phyloP scores from a whole-genome alignment of 495 filamentous ascomycete species.

The Astrothelium subdiscretum region DNA sequence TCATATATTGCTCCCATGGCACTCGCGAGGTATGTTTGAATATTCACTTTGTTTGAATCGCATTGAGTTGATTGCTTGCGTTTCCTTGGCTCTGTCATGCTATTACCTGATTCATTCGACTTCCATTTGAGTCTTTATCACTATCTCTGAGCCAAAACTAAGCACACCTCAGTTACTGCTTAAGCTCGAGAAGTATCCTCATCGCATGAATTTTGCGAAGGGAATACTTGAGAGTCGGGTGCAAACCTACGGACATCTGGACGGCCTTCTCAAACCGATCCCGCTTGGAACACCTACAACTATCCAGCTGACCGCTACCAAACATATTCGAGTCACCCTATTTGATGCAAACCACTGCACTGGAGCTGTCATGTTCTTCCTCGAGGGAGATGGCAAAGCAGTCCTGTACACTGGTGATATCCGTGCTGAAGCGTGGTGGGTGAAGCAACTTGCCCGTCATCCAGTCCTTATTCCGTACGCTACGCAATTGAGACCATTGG shows the following conservation, averaged over 20 bases:
- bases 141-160: not conserved
- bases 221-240: conserved; percentile 64
- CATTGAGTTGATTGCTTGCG: too few relatives aligned
- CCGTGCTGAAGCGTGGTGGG: conserved; percentile 61
- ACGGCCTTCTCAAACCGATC: conserved; percentile 66
- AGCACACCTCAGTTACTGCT: conserved; percentile 42
- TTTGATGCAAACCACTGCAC: conserved; percentile 89
- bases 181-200: conserved; percentile 61
- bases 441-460: conserved; percentile 51
- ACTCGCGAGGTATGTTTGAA: conserved; percentile 53
- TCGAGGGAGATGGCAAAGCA: conserved; percentile 64
- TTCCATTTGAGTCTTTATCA: not conserved
- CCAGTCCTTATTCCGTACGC: conserved; percentile 67
- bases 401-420: conserved; percentile 92
- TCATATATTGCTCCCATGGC: conserved; percentile 81
- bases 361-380: conserved; percentile 89
- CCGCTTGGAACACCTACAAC: conserved; percentile 71
- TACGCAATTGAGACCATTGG: conserved; percentile 31
- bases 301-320: conserved; percentile 60
- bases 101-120: too few relatives aligned
- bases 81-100: too few relatives aligned
- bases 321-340: conserved; percentile 64
- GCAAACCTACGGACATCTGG: conserved; percentile 63
- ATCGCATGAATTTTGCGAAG: conserved; percentile 65
- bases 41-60: too few relatives aligned